Evolutionary conservation across 2,329 filamentous ascomycete genomes (phyloP), one percentile per base, ranked within the genome.

Genomic region (Fusarium graminum): DNA sequence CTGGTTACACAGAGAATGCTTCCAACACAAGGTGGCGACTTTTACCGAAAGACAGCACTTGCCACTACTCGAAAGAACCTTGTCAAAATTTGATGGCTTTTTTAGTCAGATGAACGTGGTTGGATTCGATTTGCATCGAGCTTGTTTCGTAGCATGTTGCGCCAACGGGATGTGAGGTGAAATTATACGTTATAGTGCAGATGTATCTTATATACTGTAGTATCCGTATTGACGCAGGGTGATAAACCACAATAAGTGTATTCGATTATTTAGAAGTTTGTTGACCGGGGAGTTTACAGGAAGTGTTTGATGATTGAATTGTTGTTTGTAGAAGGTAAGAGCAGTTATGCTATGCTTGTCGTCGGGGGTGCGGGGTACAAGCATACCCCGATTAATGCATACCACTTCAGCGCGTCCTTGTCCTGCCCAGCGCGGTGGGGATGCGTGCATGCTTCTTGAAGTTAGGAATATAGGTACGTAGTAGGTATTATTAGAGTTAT

Each of bases 381-480:
- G 55, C 64, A 67, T 68, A 57, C 16, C 59, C 26, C 52, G 65
- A 25, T 67, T 65, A 22, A 12, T 65, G 55, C 65, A 67, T 68
- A 12, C 30, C 40, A 13, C 34, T 19, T 38, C 50, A 44, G 38
- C 62, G 44, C 47, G 60, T 65, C 39, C 55, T 38, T 22, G 40
- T 40, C 46, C 52, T 38, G 45, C 50, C 38, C 51, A 34, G 38
- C 44, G 58, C 50, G 42, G 42, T 46, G 47, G 55, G 36, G 44
- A 58, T 46, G 43, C 4, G 22, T 22, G 22, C 22, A 22, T 22
- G 22, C 22, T 22, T 22, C 41, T 34, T 32, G 40, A 44, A 63
- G 58, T 72, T 69, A 65, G 65, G 69, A 68, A 73, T 68, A 32
- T 52, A 41, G 59, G 12, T 52, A 63, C 56, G 54, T 44, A n/a